These are phyloP conservation scores for Euphorbia tirucalli DNA, from an alignment of 345 rosid genomes.

Conservation along the genomic window DNA sequence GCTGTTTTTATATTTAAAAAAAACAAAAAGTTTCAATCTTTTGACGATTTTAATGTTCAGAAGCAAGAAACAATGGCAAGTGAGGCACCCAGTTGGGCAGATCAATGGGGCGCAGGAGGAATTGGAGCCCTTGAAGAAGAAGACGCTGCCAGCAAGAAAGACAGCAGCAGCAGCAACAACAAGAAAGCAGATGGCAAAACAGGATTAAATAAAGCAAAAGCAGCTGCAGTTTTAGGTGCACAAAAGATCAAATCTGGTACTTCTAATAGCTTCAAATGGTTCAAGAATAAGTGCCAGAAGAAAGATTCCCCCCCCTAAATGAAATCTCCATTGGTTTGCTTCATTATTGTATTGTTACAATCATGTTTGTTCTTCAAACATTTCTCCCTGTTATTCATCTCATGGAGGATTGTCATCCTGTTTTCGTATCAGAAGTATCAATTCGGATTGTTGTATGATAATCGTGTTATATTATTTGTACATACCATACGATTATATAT, in stretches of 20 bases:
- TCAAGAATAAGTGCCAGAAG: slow-evolving; percentile 46
- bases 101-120: slow-evolving; percentile 94
- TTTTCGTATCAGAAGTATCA: too few species aligned
- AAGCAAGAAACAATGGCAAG: slow-evolving; percentile 44
- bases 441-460: too few species aligned
- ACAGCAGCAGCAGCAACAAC: slow-evolving; percentile 29
- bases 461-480: too few species aligned
- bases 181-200: slow-evolving; percentile 34
- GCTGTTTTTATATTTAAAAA: too few species aligned
- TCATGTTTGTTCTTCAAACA: not conserved
- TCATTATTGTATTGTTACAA: not conserved
- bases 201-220: slow-evolving; percentile 38
- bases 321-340: not conserved
- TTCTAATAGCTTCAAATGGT: slow-evolving; percentile 57
- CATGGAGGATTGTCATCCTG: too few species aligned
- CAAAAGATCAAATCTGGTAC: slow-evolving; percentile 38
- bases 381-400: not conserved
- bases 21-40: too few species aligned
- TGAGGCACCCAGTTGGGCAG: slow-evolving; percentile 91
- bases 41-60: not conserved
- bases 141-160: slow-evolving; percentile 33
- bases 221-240: slow-evolving; percentile 33
- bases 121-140: slow-evolving; percentile 46
- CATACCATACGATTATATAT: too few species aligned
- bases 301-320: slow-evolving; percentile 31